Evolutionary conservation across 805 yeast genomes (phyloP).

Genomic region (Metschnikowia baotianmanensis): DNA sequence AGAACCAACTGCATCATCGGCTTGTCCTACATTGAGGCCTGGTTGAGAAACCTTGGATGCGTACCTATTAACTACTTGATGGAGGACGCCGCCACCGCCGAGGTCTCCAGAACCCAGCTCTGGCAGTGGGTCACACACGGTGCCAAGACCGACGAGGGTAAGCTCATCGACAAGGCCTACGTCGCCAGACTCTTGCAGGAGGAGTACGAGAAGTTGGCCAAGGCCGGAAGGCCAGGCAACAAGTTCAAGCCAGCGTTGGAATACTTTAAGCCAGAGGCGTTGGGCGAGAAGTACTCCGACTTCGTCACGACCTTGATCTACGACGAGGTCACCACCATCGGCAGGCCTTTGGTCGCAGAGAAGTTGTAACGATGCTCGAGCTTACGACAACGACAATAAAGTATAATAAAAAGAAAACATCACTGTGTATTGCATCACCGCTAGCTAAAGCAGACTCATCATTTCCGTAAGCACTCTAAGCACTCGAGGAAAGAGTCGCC

Average conservation of each 20-base stretch:
- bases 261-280: conserved; percentile 69
- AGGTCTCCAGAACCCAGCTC: conserved; percentile 77
- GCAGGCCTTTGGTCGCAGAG: conserved; percentile 42
- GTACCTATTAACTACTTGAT: conserved; percentile 80
- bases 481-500: too few relatives aligned
- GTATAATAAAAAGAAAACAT: conserved; percentile 1
- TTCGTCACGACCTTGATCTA: conserved; percentile 75
- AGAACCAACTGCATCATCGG: conserved; percentile 73
- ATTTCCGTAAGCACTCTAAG: too few relatives aligned
- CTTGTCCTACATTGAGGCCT: conserved; percentile 76
- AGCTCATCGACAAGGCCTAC: conserved; percentile 56
- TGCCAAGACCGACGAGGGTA: conserved; percentile 57
- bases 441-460: too few relatives aligned
- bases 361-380: conserved; percentile 40
- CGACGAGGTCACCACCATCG: conserved; percentile 63
- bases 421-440: neutral
- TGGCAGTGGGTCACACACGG: conserved; percentile 83
- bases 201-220: conserved; percentile 53
- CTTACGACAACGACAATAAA: too few relatives aligned
- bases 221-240: conserved; percentile 54
- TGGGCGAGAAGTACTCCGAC: conserved; percentile 70
- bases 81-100: conserved; percentile 93
- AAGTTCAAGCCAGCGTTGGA: conserved; percentile 68
- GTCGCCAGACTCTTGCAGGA: conserved; percentile 56
- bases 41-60: conserved; percentile 83